Conservation (phyloP, 164 flowering plant species). For the Vitis rupestris region DNA sequence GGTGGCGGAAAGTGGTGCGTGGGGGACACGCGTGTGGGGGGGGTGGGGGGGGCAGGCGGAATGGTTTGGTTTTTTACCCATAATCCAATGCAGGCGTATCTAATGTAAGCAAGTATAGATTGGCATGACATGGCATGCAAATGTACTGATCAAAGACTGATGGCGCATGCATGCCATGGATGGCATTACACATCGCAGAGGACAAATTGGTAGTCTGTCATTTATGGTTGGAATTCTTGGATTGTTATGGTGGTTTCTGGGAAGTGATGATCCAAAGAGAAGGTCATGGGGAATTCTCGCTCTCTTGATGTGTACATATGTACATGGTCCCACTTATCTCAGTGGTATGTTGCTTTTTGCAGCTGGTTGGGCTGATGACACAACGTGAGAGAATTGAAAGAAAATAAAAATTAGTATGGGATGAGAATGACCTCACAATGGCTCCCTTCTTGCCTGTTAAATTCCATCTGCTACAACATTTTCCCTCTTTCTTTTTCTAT, state of each 20-base stretch:
- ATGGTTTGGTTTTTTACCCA: not conserved
- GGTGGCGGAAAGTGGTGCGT: not conserved
- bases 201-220: not conserved
- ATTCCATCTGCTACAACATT: no score
- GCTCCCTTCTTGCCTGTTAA: not conserved
- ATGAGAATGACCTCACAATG: constrained; percentile 10
- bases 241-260: not conserved
- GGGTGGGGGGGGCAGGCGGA: not conserved
- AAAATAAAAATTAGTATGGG: not conserved
- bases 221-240: not conserved
- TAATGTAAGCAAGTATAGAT: constrained; percentile 12
- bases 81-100: constrained; percentile 2
- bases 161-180: constrained; percentile 26
- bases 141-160: constrained; percentile 19
- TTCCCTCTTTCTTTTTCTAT: not conserved
- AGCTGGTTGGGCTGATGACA: constrained; percentile 11
- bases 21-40: not conserved
- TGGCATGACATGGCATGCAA: constrained; percentile 36
- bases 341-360: constrained; percentile 29
- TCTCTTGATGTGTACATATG: not conserved
- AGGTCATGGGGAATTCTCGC: not conserved
- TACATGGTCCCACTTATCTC: constrained; percentile 21
- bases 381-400: not conserved
- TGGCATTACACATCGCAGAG: not conserved
- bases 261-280: no score